Evolutionary conservation across 163 green algal genomes (phyloP).

Genomic region (Prototheca wickerhamii): DNA sequence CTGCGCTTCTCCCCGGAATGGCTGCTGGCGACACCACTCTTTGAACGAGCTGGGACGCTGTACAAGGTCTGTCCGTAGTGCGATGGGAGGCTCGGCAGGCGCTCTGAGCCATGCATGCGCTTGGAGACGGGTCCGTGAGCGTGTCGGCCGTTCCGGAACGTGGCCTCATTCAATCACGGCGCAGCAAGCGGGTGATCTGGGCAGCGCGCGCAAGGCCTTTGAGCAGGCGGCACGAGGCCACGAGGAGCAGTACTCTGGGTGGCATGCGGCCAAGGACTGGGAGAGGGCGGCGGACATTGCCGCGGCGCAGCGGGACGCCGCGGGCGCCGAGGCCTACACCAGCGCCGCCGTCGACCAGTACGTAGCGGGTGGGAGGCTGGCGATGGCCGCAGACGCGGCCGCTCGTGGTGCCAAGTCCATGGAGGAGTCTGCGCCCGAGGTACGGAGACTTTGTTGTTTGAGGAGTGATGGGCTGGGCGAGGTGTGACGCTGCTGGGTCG

Average conservation of each 20-base stretch:
- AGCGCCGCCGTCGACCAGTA: constrained; percentile 21
- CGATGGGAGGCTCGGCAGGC: not conserved
- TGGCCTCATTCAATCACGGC: not conserved
- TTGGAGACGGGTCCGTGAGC: not conserved
- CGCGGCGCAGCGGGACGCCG: not conserved
- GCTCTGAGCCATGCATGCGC: not conserved
- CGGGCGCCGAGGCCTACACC: constrained; percentile 7
- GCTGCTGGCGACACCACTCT: constrained; percentile 58
- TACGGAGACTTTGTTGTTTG: not conserved
- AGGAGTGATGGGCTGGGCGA: not conserved
- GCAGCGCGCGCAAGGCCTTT: constrained; percentile 44
- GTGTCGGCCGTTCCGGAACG: not conserved
- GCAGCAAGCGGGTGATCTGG: constrained; percentile 45
- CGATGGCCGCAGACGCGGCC: constrained; percentile 44
- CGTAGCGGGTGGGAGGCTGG: constrained; percentile 27
- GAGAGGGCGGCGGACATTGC: constrained; percentile 34
- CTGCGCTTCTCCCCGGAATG: constrained; percentile 63
- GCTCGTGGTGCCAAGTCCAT: constrained; percentile 41
- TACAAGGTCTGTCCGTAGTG: constrained; percentile 45
- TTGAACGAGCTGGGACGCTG: constrained; percentile 50
- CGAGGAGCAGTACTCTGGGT: constrained; percentile 52
- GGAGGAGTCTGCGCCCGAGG: constrained; percentile 41
- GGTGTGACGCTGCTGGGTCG: too few relatives aligned
- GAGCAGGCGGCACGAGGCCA: constrained; percentile 59
- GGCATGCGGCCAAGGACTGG: constrained; percentile 67